Conservation (phyloP, 805 yeast genomes). For the Saccharomycopsis schoenii region DNA sequence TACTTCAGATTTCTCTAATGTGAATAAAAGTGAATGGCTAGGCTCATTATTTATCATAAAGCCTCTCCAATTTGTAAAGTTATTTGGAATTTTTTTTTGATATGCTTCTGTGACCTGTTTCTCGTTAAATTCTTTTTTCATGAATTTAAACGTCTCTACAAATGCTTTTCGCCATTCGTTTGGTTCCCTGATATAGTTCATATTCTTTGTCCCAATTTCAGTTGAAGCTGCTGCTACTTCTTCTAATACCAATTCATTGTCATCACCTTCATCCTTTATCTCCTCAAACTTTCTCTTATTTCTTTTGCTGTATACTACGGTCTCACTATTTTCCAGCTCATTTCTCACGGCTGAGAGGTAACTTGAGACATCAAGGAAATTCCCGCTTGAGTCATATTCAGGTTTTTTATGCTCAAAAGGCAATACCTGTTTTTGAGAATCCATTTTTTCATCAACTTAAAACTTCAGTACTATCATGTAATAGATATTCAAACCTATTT, state of each 20-base stretch:
- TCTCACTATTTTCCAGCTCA: slow-evolving; percentile 8
- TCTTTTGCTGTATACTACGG: not conserved
- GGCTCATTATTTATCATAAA: slow-evolving; percentile 15
- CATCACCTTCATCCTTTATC: slow-evolving; percentile 1
- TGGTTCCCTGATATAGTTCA: not conserved
- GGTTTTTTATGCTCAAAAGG: slow-evolving; percentile 11
- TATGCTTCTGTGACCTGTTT: not conserved
- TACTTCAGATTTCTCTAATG: slow-evolving; percentile 8
- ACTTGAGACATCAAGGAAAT: slow-evolving; percentile 12
- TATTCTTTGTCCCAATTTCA: too few relatives aligned
- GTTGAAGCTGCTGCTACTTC: not conserved
- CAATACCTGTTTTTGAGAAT: slow-evolving; percentile 10
- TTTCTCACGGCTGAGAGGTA: slow-evolving; percentile 14
- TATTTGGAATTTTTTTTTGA: slow-evolving; percentile 11
- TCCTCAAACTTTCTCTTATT: slow-evolving; percentile 25
- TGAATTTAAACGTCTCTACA: not conserved
- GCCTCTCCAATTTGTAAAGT: slow-evolving; percentile 17
- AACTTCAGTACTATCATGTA: too few relatives aligned
- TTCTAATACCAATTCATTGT: not conserved
- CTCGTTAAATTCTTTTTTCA: not conserved
- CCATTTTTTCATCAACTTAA: slow-evolving; percentile 4
- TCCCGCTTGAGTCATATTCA: not conserved
- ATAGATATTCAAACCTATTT: too few relatives aligned
- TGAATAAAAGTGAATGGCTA: not conserved
- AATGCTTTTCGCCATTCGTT: not conserved